phyloP scores from a whole-genome alignment of 495 filamentous ascomycete genomes.

The Penicillium desertorum region DNA sequence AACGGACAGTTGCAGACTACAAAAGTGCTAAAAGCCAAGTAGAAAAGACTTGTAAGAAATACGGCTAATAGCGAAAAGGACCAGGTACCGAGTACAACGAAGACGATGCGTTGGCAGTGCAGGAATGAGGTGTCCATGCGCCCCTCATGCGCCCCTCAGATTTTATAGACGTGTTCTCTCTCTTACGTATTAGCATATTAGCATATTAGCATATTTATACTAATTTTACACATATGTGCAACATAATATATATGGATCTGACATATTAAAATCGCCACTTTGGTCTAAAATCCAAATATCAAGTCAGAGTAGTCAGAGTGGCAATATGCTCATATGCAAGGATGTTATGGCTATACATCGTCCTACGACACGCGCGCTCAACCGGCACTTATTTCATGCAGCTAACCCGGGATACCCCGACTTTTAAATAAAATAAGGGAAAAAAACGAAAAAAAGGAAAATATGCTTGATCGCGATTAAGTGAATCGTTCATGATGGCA shows the following conservation, averaged over 20 bases:
- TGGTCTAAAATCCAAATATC: background rate
- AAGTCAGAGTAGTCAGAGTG: background rate
- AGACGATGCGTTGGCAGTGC: constrained; percentile 28
- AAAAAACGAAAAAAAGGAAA: background rate
- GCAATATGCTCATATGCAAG: constrained; percentile 11
- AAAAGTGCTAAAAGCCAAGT: background rate
- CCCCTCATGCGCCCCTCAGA: constrained; percentile 34
- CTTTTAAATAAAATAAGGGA: background rate
- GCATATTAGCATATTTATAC: background rate
- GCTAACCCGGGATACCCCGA: constrained; percentile 12
- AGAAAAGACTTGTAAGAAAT: background rate
- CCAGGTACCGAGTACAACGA: constrained; percentile 14
- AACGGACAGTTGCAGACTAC: constrained; percentile 24
- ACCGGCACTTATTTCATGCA: constrained; percentile 6
- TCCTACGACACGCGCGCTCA: constrained; percentile 4
- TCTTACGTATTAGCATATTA: background rate
- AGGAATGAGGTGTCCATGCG: constrained; percentile 32
- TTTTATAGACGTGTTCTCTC: constrained; percentile 2
- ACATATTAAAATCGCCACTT: background rate
- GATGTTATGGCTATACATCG: background rate
- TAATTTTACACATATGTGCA: background rate
- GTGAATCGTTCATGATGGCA: constrained; percentile 10
- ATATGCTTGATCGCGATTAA: background rate
- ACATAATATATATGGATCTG: background rate
- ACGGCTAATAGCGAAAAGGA: no score